Evolutionary conservation across 2,329 filamentous ascomycete species (phyloP).

Genomic region (Exophiala lecanii-corni): DNA sequence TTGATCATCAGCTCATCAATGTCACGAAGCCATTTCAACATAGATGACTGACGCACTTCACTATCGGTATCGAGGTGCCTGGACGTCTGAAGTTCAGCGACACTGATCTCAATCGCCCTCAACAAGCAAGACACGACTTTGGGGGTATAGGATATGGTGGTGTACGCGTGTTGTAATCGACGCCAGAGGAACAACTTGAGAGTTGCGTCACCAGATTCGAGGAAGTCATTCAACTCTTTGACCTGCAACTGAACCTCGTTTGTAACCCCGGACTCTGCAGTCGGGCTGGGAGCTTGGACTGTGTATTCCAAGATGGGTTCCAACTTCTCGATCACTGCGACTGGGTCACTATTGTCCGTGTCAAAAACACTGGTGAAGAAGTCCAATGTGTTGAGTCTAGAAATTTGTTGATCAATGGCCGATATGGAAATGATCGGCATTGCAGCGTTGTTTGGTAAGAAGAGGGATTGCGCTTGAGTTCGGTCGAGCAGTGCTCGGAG

Average conservation of each 20-base stretch:
- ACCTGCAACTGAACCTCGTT: slow-evolving; percentile 20
- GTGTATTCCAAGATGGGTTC: slow-evolving; percentile 81
- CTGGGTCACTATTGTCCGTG: slow-evolving; percentile 72
- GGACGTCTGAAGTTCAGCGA: slow-evolving; percentile 61
- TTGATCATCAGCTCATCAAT: slow-evolving; percentile 72
- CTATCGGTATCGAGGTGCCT: slow-evolving; percentile 50
- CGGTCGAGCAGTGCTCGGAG: slow-evolving; percentile 52
- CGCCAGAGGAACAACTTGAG: slow-evolving; percentile 85
- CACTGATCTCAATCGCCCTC: slow-evolving; percentile 77
- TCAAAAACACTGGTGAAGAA: slow-evolving; percentile 91
- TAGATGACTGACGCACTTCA: slow-evolving; percentile 60
- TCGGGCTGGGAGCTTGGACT: background rate
- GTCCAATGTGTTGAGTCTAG: slow-evolving; percentile 89
- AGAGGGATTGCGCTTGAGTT: slow-evolving; percentile 45
- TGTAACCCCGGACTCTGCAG: background rate
- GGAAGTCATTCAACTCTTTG: slow-evolving; percentile 77
- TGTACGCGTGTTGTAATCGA: slow-evolving; percentile 83
- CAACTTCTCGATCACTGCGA: slow-evolving; percentile 81
- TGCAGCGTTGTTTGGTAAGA: slow-evolving; percentile 76
- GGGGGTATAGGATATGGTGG: slow-evolving; percentile 74
- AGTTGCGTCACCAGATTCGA: slow-evolving; percentile 75
- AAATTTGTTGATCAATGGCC: slow-evolving; percentile 87
- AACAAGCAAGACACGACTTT: slow-evolving; percentile 86
- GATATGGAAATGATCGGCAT: slow-evolving; percentile 81
- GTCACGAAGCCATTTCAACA: slow-evolving; percentile 73